These are phyloP conservation scores for Cryphonectria carpinicola DNA, from an alignment of 2,329 filamentous ascomycete species.

Conservation along the genomic window DNA sequence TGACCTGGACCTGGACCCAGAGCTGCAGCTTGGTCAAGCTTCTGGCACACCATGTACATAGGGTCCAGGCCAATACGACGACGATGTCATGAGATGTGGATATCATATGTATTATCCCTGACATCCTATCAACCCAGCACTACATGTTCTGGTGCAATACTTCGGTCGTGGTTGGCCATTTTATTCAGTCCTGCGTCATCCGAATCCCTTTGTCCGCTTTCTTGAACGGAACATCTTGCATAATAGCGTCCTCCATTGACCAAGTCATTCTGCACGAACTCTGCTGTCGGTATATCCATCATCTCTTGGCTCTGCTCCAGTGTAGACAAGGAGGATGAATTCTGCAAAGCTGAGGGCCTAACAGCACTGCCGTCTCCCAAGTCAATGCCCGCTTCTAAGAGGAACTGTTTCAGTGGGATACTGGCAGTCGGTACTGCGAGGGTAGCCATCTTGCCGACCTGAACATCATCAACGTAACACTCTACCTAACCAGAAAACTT, in stretches of 20 bases:
- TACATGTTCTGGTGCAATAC: conserved; percentile 1
- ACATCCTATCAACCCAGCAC: background rate
- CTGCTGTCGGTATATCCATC: too few relatives aligned
- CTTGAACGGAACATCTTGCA: too few relatives aligned
- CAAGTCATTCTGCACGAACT: too few relatives aligned
- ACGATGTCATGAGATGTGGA: background rate
- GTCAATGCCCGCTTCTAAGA: conserved; percentile 35
- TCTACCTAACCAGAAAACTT: conserved; percentile 43
- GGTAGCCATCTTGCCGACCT: conserved; percentile 41
- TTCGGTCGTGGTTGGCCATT: background rate
- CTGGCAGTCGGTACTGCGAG: conserved; percentile 44
- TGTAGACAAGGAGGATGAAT: too few relatives aligned
- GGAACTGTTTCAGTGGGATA: too few relatives aligned
- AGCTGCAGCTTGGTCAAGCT: background rate
- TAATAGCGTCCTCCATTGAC: too few relatives aligned
- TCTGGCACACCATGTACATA: background rate
- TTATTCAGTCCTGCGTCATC: background rate
- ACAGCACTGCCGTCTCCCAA: conserved; percentile 17
- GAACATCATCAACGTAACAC: conserved; percentile 37
- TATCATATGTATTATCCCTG: background rate
- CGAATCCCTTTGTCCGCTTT: too few relatives aligned
- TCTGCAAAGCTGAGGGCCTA: too few relatives aligned
- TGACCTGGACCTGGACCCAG: background rate
- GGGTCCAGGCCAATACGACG: background rate
- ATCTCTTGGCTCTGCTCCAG: too few relatives aligned